A percentile compares a stretch with the other conserved stretches of the same genome.
These are phyloP conservation scores for Trichoderma asperellum DNA, from an alignment of 2,329 filamentous ascomycete species.

Conservation along the genomic window DNA sequence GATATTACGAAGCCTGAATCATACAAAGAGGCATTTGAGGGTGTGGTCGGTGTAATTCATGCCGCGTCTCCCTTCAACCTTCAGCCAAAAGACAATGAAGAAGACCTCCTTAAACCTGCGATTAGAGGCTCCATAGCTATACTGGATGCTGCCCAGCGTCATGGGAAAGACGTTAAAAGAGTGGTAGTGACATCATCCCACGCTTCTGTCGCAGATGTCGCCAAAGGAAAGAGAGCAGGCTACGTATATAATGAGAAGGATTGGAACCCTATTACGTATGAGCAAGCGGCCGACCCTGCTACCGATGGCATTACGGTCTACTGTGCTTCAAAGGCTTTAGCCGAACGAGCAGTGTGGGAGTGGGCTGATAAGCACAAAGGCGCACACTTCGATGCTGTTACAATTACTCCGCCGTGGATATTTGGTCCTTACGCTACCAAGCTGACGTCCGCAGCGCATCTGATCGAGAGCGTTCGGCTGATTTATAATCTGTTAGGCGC, in stretches of 20 bases:
- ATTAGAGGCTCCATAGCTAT: constrained; percentile 2
- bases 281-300: constrained; percentile 8
- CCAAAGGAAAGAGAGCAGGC: constrained; percentile 1
- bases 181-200: constrained; percentile 5
- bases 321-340: constrained; percentile 53
- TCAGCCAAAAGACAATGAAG: constrained; percentile 7
- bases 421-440: constrained; percentile 3
- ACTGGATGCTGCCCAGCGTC: not conserved
- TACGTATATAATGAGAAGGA: constrained; percentile 11
- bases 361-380: constrained; percentile 31
- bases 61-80: constrained; percentile 13
- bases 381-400: constrained; percentile 30
- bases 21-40: not conserved
- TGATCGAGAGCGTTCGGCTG: not conserved
- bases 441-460: not conserved
- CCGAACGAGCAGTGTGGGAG: constrained; percentile 68
- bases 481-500: not conserved
- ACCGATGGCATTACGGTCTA: constrained; percentile 32
- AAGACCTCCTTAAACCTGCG: constrained; percentile 9
- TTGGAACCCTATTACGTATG: constrained; percentile 1
- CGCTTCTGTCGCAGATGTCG: constrained; percentile 1
- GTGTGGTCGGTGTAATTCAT: not conserved
- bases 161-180: constrained; percentile 3
- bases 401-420: constrained; percentile 14
- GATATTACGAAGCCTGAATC: constrained; percentile 1